phyloP scores from a whole-genome alignment of 2,329 filamentous ascomycete genomes.

The Metarhizium brunneum region DNA sequence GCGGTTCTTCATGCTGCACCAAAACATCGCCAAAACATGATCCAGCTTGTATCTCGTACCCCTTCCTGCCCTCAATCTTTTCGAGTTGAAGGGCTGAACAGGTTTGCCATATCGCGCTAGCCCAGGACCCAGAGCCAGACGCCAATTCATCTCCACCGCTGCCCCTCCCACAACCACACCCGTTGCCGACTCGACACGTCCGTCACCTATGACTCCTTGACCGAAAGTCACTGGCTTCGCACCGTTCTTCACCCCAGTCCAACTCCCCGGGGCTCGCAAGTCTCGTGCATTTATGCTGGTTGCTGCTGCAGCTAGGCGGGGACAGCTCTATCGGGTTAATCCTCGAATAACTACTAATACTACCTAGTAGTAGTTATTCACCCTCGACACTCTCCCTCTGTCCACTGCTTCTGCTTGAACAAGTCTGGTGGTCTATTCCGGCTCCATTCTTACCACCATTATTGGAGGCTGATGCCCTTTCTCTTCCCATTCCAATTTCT shows the following conservation, averaged over 20 bases:
- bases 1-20: no score
- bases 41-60: no score
- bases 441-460: neutral
- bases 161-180: neutral
- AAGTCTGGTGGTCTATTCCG: neutral
- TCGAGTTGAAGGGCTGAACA: no score
- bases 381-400: neutral
- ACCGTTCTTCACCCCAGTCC: neutral
- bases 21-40: no score
- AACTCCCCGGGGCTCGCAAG: no score
- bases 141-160: neutral
- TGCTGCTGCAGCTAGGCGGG: no score
- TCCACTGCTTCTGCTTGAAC: neutral
- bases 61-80: no score
- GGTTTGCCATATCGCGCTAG: no score
- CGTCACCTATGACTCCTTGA: neutral
- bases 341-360: neutral
- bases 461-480: neutral
- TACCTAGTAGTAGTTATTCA: neutral
- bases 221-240: neutral
- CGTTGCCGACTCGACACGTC: neutral
- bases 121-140: neutral
- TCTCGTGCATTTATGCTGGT: no score
- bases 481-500: neutral
- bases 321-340: neutral